phyloP scores from a whole-genome alignment of 352 stramenopile genomes.

The Pythium utonaiense region DNA sequence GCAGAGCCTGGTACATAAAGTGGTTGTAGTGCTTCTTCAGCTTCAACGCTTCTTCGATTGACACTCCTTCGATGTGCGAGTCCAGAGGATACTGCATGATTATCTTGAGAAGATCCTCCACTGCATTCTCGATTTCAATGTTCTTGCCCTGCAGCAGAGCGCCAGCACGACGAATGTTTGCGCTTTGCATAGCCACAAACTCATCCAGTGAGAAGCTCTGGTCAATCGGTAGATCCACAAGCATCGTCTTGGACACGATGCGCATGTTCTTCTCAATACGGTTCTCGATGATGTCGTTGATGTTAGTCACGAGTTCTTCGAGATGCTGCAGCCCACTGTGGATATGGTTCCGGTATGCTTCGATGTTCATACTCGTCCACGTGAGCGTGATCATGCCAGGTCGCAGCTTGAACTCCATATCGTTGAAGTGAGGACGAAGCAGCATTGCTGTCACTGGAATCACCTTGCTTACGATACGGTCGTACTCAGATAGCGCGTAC shows the following conservation, averaged over 20 bases:
- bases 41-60: slow-evolving; percentile 93
- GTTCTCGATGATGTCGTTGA: slow-evolving; percentile 99
- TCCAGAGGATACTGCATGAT: slow-evolving; percentile 95
- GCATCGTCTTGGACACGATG: slow-evolving; percentile 96
- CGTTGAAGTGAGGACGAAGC: slow-evolving; percentile 96
- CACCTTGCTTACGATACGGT: slow-evolving; percentile 95
- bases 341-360: slow-evolving; percentile 95
- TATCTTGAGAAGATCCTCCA: slow-evolving; percentile 96
- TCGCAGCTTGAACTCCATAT: slow-evolving; percentile 99
- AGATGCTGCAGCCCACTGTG: slow-evolving; percentile 92
- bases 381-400: slow-evolving; percentile 99
- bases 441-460: slow-evolving; percentile 97
- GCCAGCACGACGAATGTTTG: slow-evolving; percentile 91
- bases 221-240: slow-evolving; percentile 96
- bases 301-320: slow-evolving; percentile 97
- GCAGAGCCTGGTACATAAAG: slow-evolving; percentile 98
- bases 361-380: slow-evolving; percentile 99
- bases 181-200: slow-evolving; percentile 96
- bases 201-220: slow-evolving; percentile 97
- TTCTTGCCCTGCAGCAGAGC: slow-evolving; percentile 96
- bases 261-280: slow-evolving; percentile 99
- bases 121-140: slow-evolving; percentile 97
- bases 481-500: slow-evolving; percentile 96
- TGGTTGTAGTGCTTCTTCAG: slow-evolving; percentile 99
- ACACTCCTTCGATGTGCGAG: slow-evolving; percentile 93